phyloP scores from a whole-genome alignment of 1,284 basidiomycete genomes.

The Puccinia triticina region DNA sequence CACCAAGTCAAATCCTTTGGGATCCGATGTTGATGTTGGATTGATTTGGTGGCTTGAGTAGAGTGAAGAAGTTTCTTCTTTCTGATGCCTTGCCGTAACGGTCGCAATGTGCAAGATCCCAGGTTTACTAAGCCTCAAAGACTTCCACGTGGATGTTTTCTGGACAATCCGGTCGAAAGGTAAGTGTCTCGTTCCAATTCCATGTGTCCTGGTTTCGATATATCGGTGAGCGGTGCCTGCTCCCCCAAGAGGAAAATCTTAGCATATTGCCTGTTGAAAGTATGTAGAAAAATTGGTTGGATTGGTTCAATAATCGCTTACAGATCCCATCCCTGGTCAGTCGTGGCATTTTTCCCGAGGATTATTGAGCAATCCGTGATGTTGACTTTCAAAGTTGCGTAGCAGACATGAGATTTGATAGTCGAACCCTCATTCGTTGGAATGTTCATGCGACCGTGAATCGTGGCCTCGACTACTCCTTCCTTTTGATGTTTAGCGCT shows the following conservation, averaged over 20 bases:
- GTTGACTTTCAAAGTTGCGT: constrained; percentile 31
- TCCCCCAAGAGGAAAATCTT: background rate
- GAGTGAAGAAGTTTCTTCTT: background rate
- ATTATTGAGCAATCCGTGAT: constrained; percentile 41
- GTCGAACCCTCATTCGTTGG: constrained; percentile 32
- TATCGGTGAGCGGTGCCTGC: constrained; percentile 32
- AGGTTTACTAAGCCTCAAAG: constrained; percentile 21
- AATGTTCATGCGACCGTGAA: constrained; percentile 20
- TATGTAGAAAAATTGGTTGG: background rate
- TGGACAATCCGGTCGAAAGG: constrained; percentile 43
- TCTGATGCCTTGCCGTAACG: background rate
- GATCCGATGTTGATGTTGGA: no score
- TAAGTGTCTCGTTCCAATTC: constrained; percentile 37
- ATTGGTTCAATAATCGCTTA: constrained; percentile 9
- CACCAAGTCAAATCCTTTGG: no score
- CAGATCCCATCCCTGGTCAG: constrained; percentile 20
- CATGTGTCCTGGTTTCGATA: constrained; percentile 24
- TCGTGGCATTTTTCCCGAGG: background rate
- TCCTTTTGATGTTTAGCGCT: constrained; percentile 35
- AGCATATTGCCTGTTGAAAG: background rate
- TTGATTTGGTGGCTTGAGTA: no score
- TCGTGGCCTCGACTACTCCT: constrained; percentile 39
- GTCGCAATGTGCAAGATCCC: background rate
- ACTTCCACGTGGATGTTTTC: constrained; percentile 45
- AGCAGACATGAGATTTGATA: constrained; percentile 31